phyloP scores from a whole-genome alignment of 305 asterid species.

The Lippia alba region DNA sequence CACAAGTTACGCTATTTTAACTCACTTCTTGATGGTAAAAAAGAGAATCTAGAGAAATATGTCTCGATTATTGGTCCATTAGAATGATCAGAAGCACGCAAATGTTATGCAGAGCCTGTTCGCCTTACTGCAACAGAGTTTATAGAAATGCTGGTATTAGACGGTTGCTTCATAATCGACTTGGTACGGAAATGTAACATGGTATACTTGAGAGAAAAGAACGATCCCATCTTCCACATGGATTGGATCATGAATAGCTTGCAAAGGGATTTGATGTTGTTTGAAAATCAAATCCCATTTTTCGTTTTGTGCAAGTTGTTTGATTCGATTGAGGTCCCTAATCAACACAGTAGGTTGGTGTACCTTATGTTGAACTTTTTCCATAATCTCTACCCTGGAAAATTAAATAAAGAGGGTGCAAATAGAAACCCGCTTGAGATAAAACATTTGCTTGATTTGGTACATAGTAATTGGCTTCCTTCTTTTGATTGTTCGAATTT shows the following conservation, averaged over 20 bases:
- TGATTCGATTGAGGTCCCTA: conserved; percentile 24
- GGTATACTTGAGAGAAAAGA: background rate
- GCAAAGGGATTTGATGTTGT: conserved; percentile 36
- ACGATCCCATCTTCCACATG: conserved; percentile 36
- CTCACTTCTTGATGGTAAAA: conserved; percentile 18
- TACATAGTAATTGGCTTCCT: conserved; percentile 31
- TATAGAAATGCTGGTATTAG: conserved; percentile 38
- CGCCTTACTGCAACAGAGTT: conserved; percentile 11
- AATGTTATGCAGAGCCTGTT: conserved; percentile 32
- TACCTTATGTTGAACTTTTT: conserved; percentile 14
- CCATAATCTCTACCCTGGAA: conserved; percentile 30
- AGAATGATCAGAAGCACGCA: conserved; percentile 28
- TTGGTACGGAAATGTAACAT: conserved; percentile 20
- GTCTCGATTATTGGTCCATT: conserved; percentile 8
- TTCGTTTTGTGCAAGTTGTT: conserved; percentile 29
- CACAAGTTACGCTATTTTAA: conserved; percentile 33
- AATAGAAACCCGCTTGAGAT: background rate
- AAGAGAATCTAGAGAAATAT: background rate
- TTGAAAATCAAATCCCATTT: conserved; percentile 45
- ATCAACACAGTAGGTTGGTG: background rate
- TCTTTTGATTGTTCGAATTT: background rate
- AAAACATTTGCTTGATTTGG: conserved; percentile 37
- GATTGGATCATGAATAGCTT: conserved; percentile 33
- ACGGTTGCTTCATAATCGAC: conserved; percentile 39
- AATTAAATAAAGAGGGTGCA: background rate